Evolutionary conservation across 768 basidiomycete genomes (phyloP).

Genomic region (Lactarius evosmus): DNA sequence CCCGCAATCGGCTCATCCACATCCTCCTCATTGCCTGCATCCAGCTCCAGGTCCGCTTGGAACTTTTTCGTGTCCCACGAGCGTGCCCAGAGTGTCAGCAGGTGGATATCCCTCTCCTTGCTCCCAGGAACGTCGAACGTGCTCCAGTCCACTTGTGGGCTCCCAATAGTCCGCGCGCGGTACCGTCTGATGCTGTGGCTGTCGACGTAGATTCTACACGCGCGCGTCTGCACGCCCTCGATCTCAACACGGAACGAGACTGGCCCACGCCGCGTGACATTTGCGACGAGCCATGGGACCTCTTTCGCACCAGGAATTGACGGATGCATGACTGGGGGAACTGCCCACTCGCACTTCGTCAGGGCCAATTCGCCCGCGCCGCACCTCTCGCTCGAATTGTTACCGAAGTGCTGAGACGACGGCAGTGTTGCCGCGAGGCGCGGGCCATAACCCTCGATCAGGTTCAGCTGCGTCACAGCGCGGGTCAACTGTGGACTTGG

Average conservation of each 20-base stretch:
- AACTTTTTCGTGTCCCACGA: slow-evolving; percentile 18
- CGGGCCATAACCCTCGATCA: slow-evolving; percentile 43
- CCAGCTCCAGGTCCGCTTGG: slow-evolving; percentile 19
- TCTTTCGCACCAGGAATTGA: slow-evolving; percentile 36
- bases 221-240: slow-evolving; percentile 57
- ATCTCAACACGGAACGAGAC: slow-evolving; percentile 49
- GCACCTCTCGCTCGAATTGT: slow-evolving; percentile 35
- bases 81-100: slow-evolving; percentile 22
- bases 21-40: background rate
- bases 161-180: slow-evolving; percentile 15
- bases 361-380: slow-evolving; percentile 37
- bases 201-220: slow-evolving; percentile 60
- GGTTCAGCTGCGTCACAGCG: slow-evolving; percentile 45
- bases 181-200: slow-evolving; percentile 29
- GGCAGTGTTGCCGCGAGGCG: slow-evolving; percentile 49
- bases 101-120: background rate
- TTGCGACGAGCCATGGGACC: slow-evolving; percentile 44
- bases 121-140: slow-evolving; percentile 22
- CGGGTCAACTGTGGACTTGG: slow-evolving; percentile 30
- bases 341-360: slow-evolving; percentile 49
- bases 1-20: slow-evolving; percentile 2
- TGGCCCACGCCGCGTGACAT: slow-evolving; percentile 40
- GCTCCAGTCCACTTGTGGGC: slow-evolving; percentile 9
- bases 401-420: slow-evolving; percentile 41
- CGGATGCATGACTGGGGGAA: slow-evolving; percentile 36